These are phyloP conservation scores for Alternaria panax DNA, from an alignment of 2,329 filamentous ascomycete genomes.

Conservation along the genomic window DNA sequence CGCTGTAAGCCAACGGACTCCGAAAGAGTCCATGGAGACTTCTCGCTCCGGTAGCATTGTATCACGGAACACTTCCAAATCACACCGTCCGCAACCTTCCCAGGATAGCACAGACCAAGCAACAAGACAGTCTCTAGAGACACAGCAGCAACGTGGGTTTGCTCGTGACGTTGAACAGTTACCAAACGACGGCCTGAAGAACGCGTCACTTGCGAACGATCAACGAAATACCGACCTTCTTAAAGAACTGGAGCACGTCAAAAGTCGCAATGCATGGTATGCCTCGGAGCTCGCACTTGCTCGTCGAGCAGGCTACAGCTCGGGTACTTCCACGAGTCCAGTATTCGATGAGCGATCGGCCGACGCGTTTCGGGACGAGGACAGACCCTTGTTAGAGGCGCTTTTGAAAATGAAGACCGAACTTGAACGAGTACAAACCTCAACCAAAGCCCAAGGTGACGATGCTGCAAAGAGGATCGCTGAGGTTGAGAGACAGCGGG, in stretches of 20 bases:
- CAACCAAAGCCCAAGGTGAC: constrained; percentile 86
- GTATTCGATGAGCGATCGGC: constrained; percentile 76
- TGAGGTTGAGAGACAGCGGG: constrained; percentile 92
- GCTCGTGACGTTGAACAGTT: constrained; percentile 43
- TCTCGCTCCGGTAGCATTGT: constrained; percentile 42
- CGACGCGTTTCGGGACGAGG: constrained; percentile 88
- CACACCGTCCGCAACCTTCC: constrained; percentile 65
- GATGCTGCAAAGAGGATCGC: constrained; percentile 88
- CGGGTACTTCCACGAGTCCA: constrained; percentile 73
- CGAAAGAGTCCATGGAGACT: constrained; percentile 49
- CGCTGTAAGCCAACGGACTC: constrained; percentile 35
- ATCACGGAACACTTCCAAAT: constrained; percentile 48
- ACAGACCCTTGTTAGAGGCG: constrained; percentile 89
- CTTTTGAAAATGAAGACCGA: constrained; percentile 90
- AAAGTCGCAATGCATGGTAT: constrained; percentile 94
- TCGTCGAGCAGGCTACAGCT: constrained; percentile 84
- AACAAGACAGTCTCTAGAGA: constrained; percentile 43
- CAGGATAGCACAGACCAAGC: constrained; percentile 61
- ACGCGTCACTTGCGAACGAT: constrained; percentile 67
- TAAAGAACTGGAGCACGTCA: constrained; percentile 84
- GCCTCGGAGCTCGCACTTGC: constrained; percentile 93
- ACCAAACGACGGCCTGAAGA: constrained; percentile 68
- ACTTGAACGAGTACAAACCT: constrained; percentile 84
- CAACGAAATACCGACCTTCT: constrained; percentile 74
- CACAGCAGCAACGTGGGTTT: constrained; percentile 37